Conservation (phyloP, 1,139 yeast genomes). For the Kodamaea suecica region DNA sequence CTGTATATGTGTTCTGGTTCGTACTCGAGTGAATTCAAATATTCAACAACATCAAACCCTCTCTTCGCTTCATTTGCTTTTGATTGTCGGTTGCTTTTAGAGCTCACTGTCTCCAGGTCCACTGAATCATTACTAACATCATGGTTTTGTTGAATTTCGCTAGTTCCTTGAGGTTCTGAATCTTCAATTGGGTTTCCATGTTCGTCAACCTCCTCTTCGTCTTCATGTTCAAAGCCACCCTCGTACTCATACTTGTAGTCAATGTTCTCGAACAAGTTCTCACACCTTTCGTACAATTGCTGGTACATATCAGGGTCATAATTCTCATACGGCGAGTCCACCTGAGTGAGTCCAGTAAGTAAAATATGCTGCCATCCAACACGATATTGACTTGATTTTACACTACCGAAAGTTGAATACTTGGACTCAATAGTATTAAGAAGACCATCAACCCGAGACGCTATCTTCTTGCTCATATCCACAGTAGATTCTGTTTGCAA, state of each 20-base stretch:
- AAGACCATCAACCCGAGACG: conserved; percentile 20
- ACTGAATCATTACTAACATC: conserved; percentile 5
- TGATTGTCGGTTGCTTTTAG: background rate
- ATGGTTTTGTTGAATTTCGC: too few species aligned
- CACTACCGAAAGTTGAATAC: conserved; percentile 2
- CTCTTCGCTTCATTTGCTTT: background rate
- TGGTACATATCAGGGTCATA: conserved; percentile 14
- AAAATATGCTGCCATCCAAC: conserved; percentile 31
- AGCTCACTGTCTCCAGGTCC: too few species aligned
- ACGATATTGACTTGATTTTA: conserved; percentile 3
- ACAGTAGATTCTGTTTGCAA: conserved; percentile 19
- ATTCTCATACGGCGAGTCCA: conserved; percentile 14
- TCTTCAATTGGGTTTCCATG: too few species aligned
- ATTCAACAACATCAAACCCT: conserved; percentile 19
- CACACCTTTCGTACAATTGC: conserved; percentile 21
- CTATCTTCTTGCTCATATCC: conserved; percentile 21
- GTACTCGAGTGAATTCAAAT: conserved; percentile 11
- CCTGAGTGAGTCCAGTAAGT: conserved; percentile 20
- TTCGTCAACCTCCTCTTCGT: conserved; percentile 9
- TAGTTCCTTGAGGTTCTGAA: too few species aligned
- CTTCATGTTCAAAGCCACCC: conserved; percentile 12
- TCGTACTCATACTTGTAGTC: conserved; percentile 25
- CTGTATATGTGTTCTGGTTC: background rate
- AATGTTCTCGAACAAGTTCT: conserved; percentile 21
- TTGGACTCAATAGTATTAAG: conserved; percentile 10